phyloP scores from a whole-genome alignment of 257 asterid genomes.

The Nicotiana undulata region DNA sequence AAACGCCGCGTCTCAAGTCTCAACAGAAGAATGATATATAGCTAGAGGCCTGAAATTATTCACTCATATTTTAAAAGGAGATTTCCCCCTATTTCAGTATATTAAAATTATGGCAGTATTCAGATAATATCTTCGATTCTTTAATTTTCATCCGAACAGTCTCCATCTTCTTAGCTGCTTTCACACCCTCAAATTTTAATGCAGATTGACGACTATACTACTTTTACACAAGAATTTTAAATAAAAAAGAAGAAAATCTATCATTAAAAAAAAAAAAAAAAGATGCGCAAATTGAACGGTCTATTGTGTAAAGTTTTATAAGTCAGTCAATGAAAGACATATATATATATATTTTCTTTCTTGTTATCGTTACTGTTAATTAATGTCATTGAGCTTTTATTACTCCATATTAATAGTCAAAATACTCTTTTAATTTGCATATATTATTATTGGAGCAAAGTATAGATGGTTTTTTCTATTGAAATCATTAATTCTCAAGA shows the following conservation, averaged over 20 bases:
- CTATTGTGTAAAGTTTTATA: background rate
- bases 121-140: background rate
- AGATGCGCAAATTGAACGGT: background rate
- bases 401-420: background rate
- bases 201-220: background rate
- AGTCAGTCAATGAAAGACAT: background rate
- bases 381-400: background rate
- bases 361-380: background rate
- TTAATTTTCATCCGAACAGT: background rate
- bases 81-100: background rate
- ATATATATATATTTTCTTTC: background rate
- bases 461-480: background rate
- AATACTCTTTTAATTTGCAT: background rate
- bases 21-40: background rate
- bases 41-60: background rate
- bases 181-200: background rate
- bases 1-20: background rate
- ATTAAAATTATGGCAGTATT: background rate
- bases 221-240: background rate
- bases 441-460: background rate
- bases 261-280: background rate
- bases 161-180: background rate
- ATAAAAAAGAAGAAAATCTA: background rate
- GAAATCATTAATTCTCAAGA: background rate
- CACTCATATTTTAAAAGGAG: background rate